Conservation (phyloP, 352 stramenopile species). For the Phytophthora boehmeriae region DNA sequence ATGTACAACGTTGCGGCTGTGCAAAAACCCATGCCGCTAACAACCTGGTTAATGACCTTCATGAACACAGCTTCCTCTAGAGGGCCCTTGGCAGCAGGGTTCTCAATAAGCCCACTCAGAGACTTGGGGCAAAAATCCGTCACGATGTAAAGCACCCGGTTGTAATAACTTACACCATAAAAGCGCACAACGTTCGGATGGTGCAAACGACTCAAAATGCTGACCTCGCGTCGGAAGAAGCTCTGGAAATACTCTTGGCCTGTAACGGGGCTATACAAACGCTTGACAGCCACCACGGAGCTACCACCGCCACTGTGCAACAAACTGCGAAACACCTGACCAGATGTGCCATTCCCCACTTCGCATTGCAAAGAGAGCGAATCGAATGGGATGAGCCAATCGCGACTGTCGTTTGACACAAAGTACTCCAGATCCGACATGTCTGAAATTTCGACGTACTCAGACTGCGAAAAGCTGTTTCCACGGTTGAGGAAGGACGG, state of each 20-base stretch:
- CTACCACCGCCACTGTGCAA: slow-evolving; percentile 83
- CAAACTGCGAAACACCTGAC: slow-evolving; percentile 88
- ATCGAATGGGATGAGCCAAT: slow-evolving; percentile 92
- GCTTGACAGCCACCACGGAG: slow-evolving; percentile 89
- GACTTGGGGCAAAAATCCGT: slow-evolving; percentile 90
- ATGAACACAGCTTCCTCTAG: slow-evolving; percentile 77
- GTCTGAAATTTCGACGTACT: slow-evolving; percentile 88
- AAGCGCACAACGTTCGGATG: slow-evolving; percentile 91
- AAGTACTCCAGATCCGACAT: slow-evolving; percentile 90
- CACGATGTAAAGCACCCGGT: slow-evolving; percentile 90
- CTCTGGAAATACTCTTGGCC: slow-evolving; percentile 91
- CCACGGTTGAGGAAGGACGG: slow-evolving; percentile 52
- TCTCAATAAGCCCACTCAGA: slow-evolving; percentile 83
- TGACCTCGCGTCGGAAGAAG: slow-evolving; percentile 90
- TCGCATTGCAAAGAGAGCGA: slow-evolving; percentile 86
- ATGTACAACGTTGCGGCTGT: slow-evolving; percentile 87
- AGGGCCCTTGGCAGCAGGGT: slow-evolving; percentile 66
- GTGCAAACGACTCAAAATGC: slow-evolving; percentile 86
- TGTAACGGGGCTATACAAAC: slow-evolving; percentile 85
- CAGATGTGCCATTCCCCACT: slow-evolving; percentile 88
- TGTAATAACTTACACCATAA: slow-evolving; percentile 92
- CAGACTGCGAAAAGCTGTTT: slow-evolving; percentile 79
- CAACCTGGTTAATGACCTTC: slow-evolving; percentile 90
- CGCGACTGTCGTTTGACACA: slow-evolving; percentile 83
- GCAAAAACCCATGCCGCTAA: slow-evolving; percentile 90